Percentiles rank a stretch among this genome's conserved stretches.
Evolutionary conservation across 306 rosid genomes (phyloP).

Genomic region (Chamaecrista fasciculata): DNA sequence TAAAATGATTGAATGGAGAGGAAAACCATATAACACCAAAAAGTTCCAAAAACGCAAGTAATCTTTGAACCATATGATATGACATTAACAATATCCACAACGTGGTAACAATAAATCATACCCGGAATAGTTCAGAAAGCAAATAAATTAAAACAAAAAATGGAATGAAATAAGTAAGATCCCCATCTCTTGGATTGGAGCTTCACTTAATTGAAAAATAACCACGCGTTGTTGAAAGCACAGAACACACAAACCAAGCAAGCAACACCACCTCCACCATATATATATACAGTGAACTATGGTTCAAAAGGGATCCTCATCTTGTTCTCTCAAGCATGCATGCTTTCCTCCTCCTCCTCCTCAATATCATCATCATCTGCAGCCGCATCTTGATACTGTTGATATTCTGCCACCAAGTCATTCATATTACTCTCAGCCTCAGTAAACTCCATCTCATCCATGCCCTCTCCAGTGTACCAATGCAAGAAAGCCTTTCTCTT

Average conservation of each 20-base stretch:
- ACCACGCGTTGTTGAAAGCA: not conserved
- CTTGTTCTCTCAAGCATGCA: conserved; percentile 9
- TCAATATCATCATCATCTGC: conserved; percentile 45
- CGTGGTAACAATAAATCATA: not conserved
- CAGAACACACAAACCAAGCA: conserved; percentile 4
- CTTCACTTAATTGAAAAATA: not conserved
- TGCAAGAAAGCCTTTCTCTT: conserved; percentile 82
- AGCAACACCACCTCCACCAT: not conserved
- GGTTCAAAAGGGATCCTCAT: not conserved
- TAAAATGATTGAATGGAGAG: not conserved
- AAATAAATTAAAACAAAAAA: no score
- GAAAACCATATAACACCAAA: not conserved
- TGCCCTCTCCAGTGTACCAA: conserved; percentile 82
- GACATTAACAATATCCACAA: not conserved
- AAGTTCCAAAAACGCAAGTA: not conserved
- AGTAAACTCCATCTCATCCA: conserved; percentile 87
- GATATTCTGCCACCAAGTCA: conserved; percentile 77
- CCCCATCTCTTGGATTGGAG: not conserved
- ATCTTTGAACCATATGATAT: not conserved
- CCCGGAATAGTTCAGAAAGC: not conserved
- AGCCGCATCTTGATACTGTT: conserved; percentile 70
- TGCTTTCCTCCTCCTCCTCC: conserved; percentile 32
- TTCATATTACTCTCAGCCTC: conserved; percentile 86
- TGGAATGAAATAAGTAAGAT: not conserved
- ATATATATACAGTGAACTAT: no score